Conservation (phyloP, 345 rosid genomes). For the Eucalyptus pauciflora region DNA sequence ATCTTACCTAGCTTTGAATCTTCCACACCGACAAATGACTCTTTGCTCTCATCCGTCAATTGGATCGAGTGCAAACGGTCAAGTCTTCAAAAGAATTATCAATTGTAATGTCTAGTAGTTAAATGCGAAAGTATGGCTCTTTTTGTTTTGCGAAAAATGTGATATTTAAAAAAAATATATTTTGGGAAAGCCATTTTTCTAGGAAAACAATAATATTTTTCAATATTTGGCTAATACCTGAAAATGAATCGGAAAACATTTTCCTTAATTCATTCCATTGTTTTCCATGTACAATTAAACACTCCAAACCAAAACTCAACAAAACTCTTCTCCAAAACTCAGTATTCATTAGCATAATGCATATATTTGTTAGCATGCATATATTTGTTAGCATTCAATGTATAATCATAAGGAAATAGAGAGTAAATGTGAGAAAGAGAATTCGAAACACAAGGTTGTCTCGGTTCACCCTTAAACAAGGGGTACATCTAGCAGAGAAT, state of each 20-base stretch:
- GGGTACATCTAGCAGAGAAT: background rate
- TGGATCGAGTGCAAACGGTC: background rate
- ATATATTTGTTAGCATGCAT: too few species aligned
- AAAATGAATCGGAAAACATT: background rate
- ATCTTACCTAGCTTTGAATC: background rate
- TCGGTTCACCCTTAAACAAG: rapidly evolving
- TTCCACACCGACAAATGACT: background rate
- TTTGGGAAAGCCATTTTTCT: too few species aligned
- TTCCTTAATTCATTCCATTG: background rate
- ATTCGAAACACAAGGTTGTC: background rate
- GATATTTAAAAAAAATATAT: too few species aligned
- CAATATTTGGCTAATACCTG: too few species aligned
- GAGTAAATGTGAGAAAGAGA: background rate
- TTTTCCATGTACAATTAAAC: background rate
- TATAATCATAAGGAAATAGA: too few species aligned
- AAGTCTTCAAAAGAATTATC: background rate
- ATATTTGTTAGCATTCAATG: too few species aligned
- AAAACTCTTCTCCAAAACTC: background rate
- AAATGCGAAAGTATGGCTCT: too few species aligned
- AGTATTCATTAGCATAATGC: background rate
- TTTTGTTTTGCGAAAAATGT: too few species aligned
- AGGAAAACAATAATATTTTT: too few species aligned
- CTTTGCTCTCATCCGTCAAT: background rate
- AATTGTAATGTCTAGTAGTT: background rate
- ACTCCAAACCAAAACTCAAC: background rate